Percentiles rank a stretch among this genome's conserved stretches.
Conservation (phyloP, 164 flowering plant genomes). For the Pachysandra terminalis region DNA sequence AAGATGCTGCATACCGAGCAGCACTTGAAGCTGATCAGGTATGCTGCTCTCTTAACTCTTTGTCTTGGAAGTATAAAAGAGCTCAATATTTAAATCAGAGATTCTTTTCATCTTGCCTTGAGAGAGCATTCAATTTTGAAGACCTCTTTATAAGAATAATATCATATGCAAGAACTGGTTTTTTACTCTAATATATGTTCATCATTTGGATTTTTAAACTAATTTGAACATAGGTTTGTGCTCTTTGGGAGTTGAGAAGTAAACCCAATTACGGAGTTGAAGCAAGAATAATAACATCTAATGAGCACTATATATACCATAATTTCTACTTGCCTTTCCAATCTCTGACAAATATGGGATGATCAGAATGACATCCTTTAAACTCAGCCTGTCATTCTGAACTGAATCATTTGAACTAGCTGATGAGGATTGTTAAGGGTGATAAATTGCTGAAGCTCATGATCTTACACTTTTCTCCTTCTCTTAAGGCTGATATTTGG, state of each 20-base stretch:
- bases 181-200: neutral
- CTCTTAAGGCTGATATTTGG: neutral
- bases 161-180: neutral
- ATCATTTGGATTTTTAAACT: neutral
- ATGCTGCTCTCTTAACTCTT: slow-evolving; percentile 14
- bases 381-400: neutral
- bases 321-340: neutral
- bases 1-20: slow-evolving; percentile 95
- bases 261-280: neutral
- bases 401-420: no score
- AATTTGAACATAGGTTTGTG: no score
- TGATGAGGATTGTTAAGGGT: no score
- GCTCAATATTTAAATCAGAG: neutral
- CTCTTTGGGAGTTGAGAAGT: no score
- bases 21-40: slow-evolving; percentile 99
- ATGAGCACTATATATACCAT: neutral
- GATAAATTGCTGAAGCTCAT: no score
- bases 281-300: no score
- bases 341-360: neutral
- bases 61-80: neutral
- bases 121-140: neutral
- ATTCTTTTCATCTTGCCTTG: neutral
- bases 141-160: neutral
- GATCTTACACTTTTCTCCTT: neutral
- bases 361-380: neutral